A percentile compares a stretch with the other conserved stretches of the same genome.
These are phyloP conservation scores for Agastache rugosa DNA, from an alignment of 257 asterid species.

Conservation along the genomic window DNA sequence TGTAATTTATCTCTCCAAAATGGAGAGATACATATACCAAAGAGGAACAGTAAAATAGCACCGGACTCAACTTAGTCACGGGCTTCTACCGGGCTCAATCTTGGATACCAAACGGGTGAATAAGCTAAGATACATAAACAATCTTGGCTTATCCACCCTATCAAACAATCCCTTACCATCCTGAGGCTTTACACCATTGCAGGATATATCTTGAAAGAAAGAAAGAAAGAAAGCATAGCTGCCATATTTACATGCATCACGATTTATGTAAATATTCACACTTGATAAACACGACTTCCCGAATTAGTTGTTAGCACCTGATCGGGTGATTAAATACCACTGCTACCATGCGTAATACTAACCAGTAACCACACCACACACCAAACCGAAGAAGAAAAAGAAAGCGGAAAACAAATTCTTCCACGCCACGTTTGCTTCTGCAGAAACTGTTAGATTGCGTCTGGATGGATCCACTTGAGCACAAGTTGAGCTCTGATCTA, in stretches of 20 bases:
- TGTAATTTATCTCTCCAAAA: no score
- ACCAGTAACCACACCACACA: no score
- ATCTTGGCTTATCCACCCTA: no score
- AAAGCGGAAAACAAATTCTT: neutral
- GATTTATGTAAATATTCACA: neutral
- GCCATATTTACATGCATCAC: slow-evolving; percentile 28
- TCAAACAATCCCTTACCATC: no score
- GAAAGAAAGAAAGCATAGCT: slow-evolving; percentile 18
- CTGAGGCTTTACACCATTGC: neutral
- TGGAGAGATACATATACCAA: no score
- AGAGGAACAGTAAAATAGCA: no score
- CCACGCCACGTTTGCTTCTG: neutral
- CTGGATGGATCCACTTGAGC: neutral
- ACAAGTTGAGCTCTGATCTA: neutral
- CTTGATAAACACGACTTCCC: neutral
- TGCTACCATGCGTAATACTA: neutral
- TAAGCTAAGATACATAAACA: no score
- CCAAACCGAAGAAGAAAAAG: neutral
- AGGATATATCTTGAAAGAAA: slow-evolving; percentile 8
- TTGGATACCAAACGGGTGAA: no score
- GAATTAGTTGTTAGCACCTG: slow-evolving; percentile 7
- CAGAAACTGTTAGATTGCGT: neutral
- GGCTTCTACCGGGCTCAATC: no score
- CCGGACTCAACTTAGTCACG: no score
- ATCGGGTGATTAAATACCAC: neutral